Conservation (phyloP, 345 rosid species). For the Acer negundo region DNA sequence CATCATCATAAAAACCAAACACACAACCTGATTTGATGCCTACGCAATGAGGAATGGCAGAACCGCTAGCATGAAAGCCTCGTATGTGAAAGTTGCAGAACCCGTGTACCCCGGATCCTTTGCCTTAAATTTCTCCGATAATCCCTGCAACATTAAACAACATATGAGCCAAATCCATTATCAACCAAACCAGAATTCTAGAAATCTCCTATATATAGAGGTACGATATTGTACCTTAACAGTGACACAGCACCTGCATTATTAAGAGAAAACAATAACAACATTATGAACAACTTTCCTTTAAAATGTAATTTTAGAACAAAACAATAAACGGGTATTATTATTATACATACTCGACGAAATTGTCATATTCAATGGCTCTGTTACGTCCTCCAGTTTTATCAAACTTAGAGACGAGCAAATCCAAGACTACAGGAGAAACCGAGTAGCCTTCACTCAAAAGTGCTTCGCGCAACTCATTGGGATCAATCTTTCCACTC, state of each 20-base stretch:
- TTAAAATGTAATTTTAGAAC: not conserved
- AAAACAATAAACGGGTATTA: not conserved
- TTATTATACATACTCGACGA: conserved; percentile 66
- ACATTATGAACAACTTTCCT: too few species aligned
- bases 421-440: conserved; percentile 66
- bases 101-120: conserved; percentile 67
- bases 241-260: conserved; percentile 89
- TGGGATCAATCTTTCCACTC: conserved; percentile 78
- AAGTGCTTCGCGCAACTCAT: conserved; percentile 88
- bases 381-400: conserved; percentile 71
- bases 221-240: conserved; percentile 61
- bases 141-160: conserved; percentile 54
- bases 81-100: conserved; percentile 79
- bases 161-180: not conserved
- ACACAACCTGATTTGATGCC: not conserved
- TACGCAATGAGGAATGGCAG: conserved; percentile 85
- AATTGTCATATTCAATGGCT: conserved; percentile 91
- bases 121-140: conserved; percentile 92
- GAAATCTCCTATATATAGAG: not conserved
- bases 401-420: conserved; percentile 83
- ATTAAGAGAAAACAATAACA: conserved; percentile 2
- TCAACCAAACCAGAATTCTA: conserved; percentile 12
- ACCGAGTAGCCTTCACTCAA: conserved; percentile 72
- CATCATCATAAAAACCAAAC: not conserved
- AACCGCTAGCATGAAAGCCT: conserved; percentile 81